Conservation (phyloP, 805 yeast genomes). For the Metschnikowia anglica region DNA sequence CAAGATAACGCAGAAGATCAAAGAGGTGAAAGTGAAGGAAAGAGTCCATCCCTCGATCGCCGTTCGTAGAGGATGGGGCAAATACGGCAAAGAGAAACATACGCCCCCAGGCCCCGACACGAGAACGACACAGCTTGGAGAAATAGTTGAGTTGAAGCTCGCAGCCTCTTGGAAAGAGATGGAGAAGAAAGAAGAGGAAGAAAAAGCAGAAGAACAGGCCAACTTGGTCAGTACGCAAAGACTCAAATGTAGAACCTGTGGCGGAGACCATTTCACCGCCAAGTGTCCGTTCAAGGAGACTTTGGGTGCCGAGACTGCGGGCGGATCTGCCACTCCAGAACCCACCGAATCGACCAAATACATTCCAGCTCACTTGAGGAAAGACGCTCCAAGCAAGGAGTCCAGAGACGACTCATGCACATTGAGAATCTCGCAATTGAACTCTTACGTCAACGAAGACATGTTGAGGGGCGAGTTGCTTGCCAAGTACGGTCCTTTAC, state of each 20-base stretch:
- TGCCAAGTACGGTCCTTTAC: constrained; percentile 61
- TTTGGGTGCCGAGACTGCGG: constrained; percentile 55
- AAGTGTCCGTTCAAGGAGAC: constrained; percentile 96
- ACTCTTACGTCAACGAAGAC: constrained; percentile 79
- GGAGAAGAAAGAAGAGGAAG: constrained; percentile 68
- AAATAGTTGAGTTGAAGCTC: constrained; percentile 71
- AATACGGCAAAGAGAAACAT: constrained; percentile 77
- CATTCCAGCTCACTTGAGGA: constrained; percentile 47
- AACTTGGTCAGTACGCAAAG: constrained; percentile 41
- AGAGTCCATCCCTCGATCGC: constrained; percentile 84
- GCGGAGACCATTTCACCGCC: constrained; percentile 89
- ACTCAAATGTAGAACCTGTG: constrained; percentile 84
- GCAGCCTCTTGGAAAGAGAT: constrained; percentile 75
- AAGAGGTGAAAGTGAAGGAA: constrained; percentile 73
- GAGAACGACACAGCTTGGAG: constrained; percentile 86
- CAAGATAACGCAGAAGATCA: constrained; percentile 82
- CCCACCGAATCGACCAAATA: constrained; percentile 32
- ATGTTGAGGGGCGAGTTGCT: constrained; percentile 72
- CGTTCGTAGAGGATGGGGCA: constrained; percentile 81
- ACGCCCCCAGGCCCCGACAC: constrained; percentile 83
- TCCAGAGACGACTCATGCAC: constrained; percentile 83
- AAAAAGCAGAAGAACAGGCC: constrained; percentile 46
- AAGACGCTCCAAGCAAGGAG: constrained; percentile 45
- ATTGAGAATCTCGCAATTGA: constrained; percentile 86
- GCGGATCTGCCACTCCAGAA: constrained; percentile 34